Percentiles rank a stretch among this genome's conserved stretches.
Conservation (phyloP, 306 rosid genomes). For the Lagenaria siceraria region DNA sequence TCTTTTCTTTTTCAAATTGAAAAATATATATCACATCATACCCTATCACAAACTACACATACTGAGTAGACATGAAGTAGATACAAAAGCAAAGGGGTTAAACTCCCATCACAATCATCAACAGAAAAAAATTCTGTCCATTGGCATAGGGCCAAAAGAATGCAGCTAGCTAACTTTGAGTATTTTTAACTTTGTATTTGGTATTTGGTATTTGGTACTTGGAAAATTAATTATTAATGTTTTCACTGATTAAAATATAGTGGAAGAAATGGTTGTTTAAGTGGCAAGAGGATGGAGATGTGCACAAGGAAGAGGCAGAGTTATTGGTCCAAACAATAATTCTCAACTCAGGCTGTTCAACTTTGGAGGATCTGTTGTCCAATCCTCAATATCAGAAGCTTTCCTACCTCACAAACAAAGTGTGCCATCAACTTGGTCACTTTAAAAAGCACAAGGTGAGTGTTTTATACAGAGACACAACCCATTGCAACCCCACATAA, state of each 20-base stretch:
- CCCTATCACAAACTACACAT: neutral
- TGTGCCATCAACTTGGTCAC: slow-evolving; percentile 37
- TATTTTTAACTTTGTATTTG: neutral
- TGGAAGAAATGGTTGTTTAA: slow-evolving; percentile 73
- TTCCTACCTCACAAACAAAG: slow-evolving; percentile 36
- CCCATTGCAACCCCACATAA: slow-evolving; percentile 2
- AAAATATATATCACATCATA: neutral
- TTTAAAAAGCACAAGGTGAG: slow-evolving; percentile 49
- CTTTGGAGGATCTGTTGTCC: slow-evolving; percentile 24
- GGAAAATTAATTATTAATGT: neutral
- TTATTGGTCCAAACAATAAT: slow-evolving; percentile 55
- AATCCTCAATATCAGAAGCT: slow-evolving; percentile 34
- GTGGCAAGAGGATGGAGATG: slow-evolving; percentile 57
- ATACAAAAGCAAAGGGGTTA: neutral
- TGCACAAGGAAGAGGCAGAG: slow-evolving; percentile 46
- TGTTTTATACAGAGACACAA: slow-evolving; percentile 5
- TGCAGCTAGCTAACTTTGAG: neutral
- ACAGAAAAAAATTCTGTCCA: neutral
- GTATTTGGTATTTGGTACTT: neutral
- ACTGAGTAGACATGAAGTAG: neutral
- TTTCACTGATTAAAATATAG: slow-evolving; percentile 15
- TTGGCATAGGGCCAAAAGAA: neutral
- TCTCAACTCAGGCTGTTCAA: slow-evolving; percentile 37
- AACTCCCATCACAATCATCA: neutral
- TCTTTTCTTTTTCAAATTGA: neutral